Evolutionary conservation across 2,329 filamentous ascomycete species (phyloP), one percentile per base, ranked within the genome.

Genomic region (Nemania sp.): DNA sequence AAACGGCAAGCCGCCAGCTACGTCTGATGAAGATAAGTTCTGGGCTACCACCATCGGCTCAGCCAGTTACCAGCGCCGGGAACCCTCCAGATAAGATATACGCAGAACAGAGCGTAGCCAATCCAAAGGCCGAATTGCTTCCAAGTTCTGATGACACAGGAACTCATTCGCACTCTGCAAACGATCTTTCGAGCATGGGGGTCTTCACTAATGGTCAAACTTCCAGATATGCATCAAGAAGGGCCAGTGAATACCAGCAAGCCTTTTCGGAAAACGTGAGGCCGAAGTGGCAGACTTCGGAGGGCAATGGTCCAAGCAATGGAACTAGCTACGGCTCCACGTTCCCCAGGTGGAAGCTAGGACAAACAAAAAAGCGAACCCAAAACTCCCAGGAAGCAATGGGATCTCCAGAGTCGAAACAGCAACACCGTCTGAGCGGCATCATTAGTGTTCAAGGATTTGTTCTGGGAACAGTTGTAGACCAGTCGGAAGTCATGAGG

Each of bases 401-500:
- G 2, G 29, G 34, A 2, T 21, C 55, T 18, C 21, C 40, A 12
- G 55, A 42, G 34, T 2, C 32, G 47, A 53, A 21, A n/a, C 55
- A 52, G 32, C 40, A 52, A 18, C 48, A 58, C 40, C 42, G 42
- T 32, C n/a, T 58, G 20, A 58, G 55, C 7, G 55, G 55, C 6
- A 53, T 58, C 11, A 48, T 58, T 21, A 15, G 48, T 32, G 55
- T 47, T 7, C 2, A 47, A 15, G 55, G 55, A 40, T 58, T 58
- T 5, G 13, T 58, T 10, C 42, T 58, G 15, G 55, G 55, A 20
- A n/a, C 20, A 21, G 18, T 58, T 42, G 48, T 25, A 7, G 17
- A 32, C 2, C 55, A 58, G 55, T 58, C 55, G 13, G 55, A 58
- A n/a, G 49, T 58, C 17, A 53, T 48, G 49, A 53, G 42, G 18